These are phyloP conservation scores for Lepidium aucheri DNA, from an alignment of 345 rosid genomes.

Conservation along the genomic window DNA sequence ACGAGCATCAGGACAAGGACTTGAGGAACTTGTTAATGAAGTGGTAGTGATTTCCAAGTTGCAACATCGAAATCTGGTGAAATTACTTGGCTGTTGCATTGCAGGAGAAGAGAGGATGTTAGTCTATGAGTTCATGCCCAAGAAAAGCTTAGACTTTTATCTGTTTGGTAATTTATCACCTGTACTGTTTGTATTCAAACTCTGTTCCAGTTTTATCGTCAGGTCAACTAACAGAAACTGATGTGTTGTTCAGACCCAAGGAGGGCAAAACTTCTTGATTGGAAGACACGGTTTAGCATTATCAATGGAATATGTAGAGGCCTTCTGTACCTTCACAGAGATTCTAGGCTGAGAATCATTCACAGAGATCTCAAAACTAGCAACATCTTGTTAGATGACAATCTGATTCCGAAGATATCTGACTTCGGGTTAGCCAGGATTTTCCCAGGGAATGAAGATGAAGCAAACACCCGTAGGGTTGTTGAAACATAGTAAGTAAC, in stretches of 20 bases:
- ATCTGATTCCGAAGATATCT: conserved; percentile 37
- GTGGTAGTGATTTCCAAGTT: conserved; percentile 49
- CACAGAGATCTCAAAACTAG: conserved; percentile 47
- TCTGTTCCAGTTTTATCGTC: background rate
- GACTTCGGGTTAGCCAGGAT: conserved; percentile 44
- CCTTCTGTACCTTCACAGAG: conserved; percentile 40
- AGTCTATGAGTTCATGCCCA: conserved; percentile 50
- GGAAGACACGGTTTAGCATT: conserved; percentile 36
- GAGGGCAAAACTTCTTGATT: conserved; percentile 23
- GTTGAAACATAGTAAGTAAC: conserved; percentile 41
- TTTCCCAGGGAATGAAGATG: conserved; percentile 31
- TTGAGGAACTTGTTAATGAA: conserved; percentile 53
- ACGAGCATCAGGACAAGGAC: conserved; percentile 51
- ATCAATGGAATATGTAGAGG: conserved; percentile 46
- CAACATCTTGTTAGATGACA: conserved; percentile 44
- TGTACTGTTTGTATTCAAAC: background rate
- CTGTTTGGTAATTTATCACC: conserved; percentile 24
- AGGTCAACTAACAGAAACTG: background rate
- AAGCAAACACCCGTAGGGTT: conserved; percentile 37
- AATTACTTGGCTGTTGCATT: conserved; percentile 46
- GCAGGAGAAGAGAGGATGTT: conserved; percentile 50
- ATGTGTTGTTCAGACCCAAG: conserved; percentile 19
- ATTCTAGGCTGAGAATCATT: conserved; percentile 42
- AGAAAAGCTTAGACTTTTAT: conserved; percentile 36
- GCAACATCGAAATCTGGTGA: conserved; percentile 62